Base-by-base conservation (phyloP, 371 early-diverging fungal species). In the Synchytrium microbalum region DNA sequence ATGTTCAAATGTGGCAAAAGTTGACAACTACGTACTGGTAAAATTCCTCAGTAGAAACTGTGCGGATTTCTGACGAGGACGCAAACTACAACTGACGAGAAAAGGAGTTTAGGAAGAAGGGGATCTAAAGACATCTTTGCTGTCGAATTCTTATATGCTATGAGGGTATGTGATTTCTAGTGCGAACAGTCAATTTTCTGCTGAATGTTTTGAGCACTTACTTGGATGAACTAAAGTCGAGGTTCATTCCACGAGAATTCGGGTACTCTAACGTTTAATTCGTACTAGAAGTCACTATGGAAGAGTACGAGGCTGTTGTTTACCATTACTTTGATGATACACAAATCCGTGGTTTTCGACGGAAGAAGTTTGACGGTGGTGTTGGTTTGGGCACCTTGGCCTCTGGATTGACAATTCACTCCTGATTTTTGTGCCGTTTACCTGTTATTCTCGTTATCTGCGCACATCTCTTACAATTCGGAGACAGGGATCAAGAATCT, bases 21-120 rank as follows among this genome's bases (percentile, higher is more conserved):
- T n/a, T 61, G 64, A 69, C 28, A 76, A 75, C 46, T 54, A 63
- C 0, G 62, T 66, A 24, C 69, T 70, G 3, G 66, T 63, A 0
- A 74, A 73, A 28, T 78, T 79, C 38, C 79, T 80, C 65, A 80
- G 79, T 64, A 77, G 78, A 63, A 79, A 80, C 57, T 65, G 79
- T 58, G 75, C 78, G 61, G 72, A 75, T n/a, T n/a, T n/a, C n/a
- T n/a, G n/a, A n/a, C n/a, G n/a, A n/a, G n/a, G n/a, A n/a, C n/a
- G n/a, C n/a, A n/a, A n/a, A n/a, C n/a, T n/a, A n/a, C n/a, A n/a
- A n/a, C n/a, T n/a, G n/a, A n/a, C n/a, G n/a, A n/a, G n/a, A n/a
- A n/a, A n/a, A n/a, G n/a, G n/a, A n/a, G n/a, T n/a, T n/a, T n/a
- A n/a, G n/a, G n/a, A n/a, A n/a, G n/a, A n/a, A n/a, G n/a, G n/a